Conservation (phyloP, 1,284 basidiomycete genomes). For the Athelia psychrophila region DNA sequence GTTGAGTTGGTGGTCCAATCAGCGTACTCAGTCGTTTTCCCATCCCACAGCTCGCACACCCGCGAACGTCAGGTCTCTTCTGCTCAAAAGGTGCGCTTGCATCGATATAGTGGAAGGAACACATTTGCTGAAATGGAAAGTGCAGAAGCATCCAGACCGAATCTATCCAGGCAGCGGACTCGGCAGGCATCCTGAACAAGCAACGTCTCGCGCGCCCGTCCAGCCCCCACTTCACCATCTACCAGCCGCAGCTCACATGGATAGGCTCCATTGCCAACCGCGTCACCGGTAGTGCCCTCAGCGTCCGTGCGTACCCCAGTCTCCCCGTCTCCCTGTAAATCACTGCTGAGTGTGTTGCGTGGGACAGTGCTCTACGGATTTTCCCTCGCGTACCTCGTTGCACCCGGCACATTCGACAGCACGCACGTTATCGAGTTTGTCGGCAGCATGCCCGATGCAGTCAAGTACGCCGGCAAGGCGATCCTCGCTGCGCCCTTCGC, state of each 20-base stretch:
- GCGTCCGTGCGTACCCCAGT: conserved; percentile 59
- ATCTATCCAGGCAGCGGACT: conserved; percentile 57
- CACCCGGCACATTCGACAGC: conserved; percentile 79
- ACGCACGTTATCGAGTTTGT: conserved; percentile 76
- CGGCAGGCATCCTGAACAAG: conserved; percentile 74
- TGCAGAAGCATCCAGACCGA: conserved; percentile 59
- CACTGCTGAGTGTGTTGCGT: not conserved
- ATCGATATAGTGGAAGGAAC: not conserved
- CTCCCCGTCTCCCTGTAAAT: too few relatives aligned
- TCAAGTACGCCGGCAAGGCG: conserved; percentile 77
- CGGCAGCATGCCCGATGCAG: conserved; percentile 62
- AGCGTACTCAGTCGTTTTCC: conserved; percentile 6
- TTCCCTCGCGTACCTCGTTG: conserved; percentile 84
- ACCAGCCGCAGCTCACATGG: conserved; percentile 96
- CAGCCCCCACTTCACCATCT: conserved; percentile 94
- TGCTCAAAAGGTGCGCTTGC: conserved; percentile 2
- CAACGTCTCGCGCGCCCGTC: conserved; percentile 85
- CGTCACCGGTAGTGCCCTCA: conserved; percentile 78
- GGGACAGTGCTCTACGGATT: conserved; percentile 82
- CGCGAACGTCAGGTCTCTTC: conserved; percentile 33
- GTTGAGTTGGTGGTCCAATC: conserved; percentile 1
- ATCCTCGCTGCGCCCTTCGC: conserved; percentile 82
- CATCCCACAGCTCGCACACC: conserved; percentile 40
- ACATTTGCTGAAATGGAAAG: not conserved
- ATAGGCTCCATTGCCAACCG: conserved; percentile 84